Conservation (phyloP, 75 land plant species). For the Azolla pinnata region DNA sequence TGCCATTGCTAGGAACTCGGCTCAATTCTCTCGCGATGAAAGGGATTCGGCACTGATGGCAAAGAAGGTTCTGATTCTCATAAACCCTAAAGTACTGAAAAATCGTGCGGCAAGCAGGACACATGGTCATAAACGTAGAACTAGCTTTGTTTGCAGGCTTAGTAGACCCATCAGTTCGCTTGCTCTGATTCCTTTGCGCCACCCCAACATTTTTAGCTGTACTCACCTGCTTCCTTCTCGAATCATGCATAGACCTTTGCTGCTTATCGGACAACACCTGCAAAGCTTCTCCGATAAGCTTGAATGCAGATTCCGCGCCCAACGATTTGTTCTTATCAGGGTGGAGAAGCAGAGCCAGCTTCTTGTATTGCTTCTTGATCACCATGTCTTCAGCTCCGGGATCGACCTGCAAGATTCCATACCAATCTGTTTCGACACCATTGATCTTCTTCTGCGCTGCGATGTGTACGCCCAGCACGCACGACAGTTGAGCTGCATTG, state of each 20-base stretch:
- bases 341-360: constrained; percentile 80
- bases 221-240: constrained; percentile 21
- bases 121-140: constrained; percentile 66
- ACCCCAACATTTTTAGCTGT: constrained; percentile 10
- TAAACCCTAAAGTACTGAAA: constrained; percentile 47
- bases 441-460: constrained; percentile 41
- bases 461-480: constrained; percentile 59
- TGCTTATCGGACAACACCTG: constrained; percentile 43
- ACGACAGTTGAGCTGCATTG: constrained; percentile 43
- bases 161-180: background rate
- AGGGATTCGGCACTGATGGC: constrained; percentile 47
- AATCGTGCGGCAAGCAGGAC: constrained; percentile 46
- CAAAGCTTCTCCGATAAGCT: constrained; percentile 80
- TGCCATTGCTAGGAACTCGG: background rate
- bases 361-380: constrained; percentile 80
- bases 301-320: constrained; percentile 93
- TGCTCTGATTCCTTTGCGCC: background rate
- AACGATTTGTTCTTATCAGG: constrained; percentile 65
- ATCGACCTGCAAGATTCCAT: constrained; percentile 72
- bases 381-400: constrained; percentile 47
- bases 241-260: constrained; percentile 50
- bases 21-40: constrained; percentile 56
- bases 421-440: constrained; percentile 70
- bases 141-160: background rate
- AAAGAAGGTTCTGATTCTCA: constrained; percentile 36